A percentile compares a stretch with the other conserved stretches of the same genome.
These are phyloP conservation scores for Bimuria novae-zelandiae DNA, from an alignment of 2,329 filamentous ascomycete genomes.

Conservation along the genomic window DNA sequence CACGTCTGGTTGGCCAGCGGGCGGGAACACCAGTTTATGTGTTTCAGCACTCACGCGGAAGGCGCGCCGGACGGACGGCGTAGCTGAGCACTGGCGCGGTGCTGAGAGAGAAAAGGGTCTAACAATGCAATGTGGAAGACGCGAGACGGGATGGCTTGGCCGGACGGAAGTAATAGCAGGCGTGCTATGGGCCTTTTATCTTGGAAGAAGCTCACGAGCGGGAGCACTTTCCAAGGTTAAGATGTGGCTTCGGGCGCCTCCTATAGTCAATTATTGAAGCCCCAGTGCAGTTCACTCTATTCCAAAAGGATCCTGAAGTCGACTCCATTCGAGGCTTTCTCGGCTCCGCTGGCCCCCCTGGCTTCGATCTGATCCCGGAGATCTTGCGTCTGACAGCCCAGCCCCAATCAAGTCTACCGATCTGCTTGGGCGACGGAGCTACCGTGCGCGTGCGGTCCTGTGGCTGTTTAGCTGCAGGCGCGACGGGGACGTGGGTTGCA, in stretches of 20 bases:
- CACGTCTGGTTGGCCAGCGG: conserved; percentile 24
- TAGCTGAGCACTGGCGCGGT: neutral
- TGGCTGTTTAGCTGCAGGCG: neutral
- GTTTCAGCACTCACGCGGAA: conserved; percentile 23
- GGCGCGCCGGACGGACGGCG: neutral
- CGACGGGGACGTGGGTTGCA: neutral
- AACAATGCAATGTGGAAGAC: too few species aligned
- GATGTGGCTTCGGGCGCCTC: conserved; percentile 40
- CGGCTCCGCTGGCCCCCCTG: conserved; percentile 26
- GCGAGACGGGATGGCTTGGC: too few species aligned
- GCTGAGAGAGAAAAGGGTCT: conserved; percentile 1
- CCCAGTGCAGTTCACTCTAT: conserved; percentile 25
- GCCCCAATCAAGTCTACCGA: conserved; percentile 24
- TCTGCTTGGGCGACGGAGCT: conserved; percentile 16
- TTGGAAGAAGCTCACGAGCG: too few species aligned
- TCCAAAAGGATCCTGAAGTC: conserved; percentile 39
- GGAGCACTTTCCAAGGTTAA: too few species aligned
- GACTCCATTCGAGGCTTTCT: conserved; percentile 32
- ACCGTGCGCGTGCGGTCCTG: conserved; percentile 13
- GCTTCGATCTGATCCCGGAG: conserved; percentile 21
- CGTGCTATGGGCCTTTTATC: conserved; percentile 34
- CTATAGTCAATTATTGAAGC: conserved; percentile 36
- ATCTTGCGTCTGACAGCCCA: conserved; percentile 10
- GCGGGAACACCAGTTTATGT: conserved; percentile 24
- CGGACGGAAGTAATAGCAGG: conserved; percentile 18